Evolutionary conservation across 2,329 filamentous ascomycete species (phyloP).

Genomic region (Neofusicoccum parvum): DNA sequence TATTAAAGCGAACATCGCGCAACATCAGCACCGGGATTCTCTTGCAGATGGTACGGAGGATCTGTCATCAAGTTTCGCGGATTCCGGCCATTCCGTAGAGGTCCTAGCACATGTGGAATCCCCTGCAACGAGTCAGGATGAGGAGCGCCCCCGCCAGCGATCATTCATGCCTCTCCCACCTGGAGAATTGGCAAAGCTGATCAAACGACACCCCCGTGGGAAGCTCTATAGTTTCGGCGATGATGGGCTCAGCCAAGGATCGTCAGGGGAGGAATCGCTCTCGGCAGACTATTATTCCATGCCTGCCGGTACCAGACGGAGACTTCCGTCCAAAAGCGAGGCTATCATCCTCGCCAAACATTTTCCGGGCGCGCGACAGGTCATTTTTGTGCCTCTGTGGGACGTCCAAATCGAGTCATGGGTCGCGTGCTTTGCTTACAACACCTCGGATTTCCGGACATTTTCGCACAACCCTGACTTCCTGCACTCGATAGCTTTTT

Average conservation of each 20-base stretch:
- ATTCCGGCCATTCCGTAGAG: conserved; percentile 15
- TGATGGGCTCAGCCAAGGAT: conserved; percentile 29
- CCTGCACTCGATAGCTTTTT: conserved; percentile 44
- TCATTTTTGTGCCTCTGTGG: conserved; percentile 56
- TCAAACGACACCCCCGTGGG: conserved; percentile 36
- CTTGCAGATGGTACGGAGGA: background rate
- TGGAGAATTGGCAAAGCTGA: conserved; percentile 25
- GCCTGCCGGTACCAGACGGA: conserved; percentile 13
- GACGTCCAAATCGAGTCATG: conserved; percentile 52
- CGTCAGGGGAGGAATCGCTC: conserved; percentile 29
- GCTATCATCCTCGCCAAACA: conserved; percentile 44
- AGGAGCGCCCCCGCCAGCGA: background rate
- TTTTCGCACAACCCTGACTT: conserved; percentile 44
- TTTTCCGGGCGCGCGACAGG: conserved; percentile 51
- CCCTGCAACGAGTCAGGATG: background rate
- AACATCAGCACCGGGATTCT: background rate
- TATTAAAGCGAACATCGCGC: background rate
- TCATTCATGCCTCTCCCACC: conserved; percentile 26
- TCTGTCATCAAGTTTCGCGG: background rate
- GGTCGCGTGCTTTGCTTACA: conserved; percentile 50
- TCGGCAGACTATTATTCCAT: conserved; percentile 10
- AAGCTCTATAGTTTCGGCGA: conserved; percentile 40
- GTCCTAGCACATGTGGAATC: conserved; percentile 3
- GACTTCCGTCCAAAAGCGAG: conserved; percentile 31
- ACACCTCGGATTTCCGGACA: conserved; percentile 33